Conservation (phyloP, 768 basidiomycete species). For the Inosperma sp. region DNA sequence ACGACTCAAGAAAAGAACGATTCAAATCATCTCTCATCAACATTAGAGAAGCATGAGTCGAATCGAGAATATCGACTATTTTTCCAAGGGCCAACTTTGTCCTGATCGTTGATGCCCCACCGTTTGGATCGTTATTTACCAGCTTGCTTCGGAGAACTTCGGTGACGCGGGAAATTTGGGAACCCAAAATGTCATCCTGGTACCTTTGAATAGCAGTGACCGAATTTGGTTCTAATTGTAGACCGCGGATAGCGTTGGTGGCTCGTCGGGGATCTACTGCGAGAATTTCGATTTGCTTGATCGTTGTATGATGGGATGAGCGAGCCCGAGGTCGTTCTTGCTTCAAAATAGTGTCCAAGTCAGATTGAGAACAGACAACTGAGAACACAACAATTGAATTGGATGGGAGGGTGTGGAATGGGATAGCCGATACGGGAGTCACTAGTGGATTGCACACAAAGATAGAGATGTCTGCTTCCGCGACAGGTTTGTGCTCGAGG, state of each 20-base stretch:
- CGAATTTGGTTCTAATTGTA: slow-evolving; percentile 45
- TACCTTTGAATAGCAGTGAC: slow-evolving; percentile 55
- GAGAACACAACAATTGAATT: slow-evolving; percentile 45
- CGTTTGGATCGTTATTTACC: slow-evolving; percentile 4
- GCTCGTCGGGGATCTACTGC: slow-evolving; percentile 60
- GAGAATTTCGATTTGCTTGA: slow-evolving; percentile 27
- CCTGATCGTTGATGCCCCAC: slow-evolving; percentile 23
- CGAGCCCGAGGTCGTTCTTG: slow-evolving; percentile 10
- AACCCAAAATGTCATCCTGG: slow-evolving; percentile 57
- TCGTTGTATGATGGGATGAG: too few relatives aligned
- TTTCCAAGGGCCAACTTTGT: slow-evolving; percentile 36
- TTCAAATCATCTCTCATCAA: slow-evolving; percentile 33
- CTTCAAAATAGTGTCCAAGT: slow-evolving; percentile 13
- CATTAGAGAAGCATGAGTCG: slow-evolving; percentile 31
- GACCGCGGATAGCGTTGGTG: slow-evolving; percentile 43
- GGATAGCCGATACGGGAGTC: slow-evolving; percentile 41
- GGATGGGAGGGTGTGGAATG: slow-evolving; percentile 30
- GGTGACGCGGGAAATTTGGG: slow-evolving; percentile 50
- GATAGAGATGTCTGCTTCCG: slow-evolving; percentile 58
- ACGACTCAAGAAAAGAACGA: slow-evolving; percentile 30
- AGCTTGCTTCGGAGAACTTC: slow-evolving; percentile 31
- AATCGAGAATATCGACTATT: slow-evolving; percentile 37
- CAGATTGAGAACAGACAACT: slow-evolving; percentile 24
- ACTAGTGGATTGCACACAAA: slow-evolving; percentile 59
- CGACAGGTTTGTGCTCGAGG: slow-evolving; percentile 25